phyloP scores from a whole-genome alignment of 305 asterid species.

The Andrographis paniculata region DNA sequence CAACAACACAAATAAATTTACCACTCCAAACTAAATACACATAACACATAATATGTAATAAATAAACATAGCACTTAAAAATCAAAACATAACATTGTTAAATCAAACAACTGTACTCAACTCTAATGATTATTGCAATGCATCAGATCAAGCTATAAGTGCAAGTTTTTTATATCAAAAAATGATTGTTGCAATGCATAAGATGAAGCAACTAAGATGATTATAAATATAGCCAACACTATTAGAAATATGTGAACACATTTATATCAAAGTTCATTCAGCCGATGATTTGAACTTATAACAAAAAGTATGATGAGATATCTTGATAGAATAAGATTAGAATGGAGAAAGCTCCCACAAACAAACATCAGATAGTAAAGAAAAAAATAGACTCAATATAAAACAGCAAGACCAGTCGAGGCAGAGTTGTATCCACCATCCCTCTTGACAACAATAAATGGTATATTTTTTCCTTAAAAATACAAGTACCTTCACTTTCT shows the following conservation, averaged over 20 bases:
- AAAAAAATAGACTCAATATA: slow-evolving; percentile 62
- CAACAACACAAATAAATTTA: no score
- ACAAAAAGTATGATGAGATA: background rate
- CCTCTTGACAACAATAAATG: slow-evolving; percentile 84
- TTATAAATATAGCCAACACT: background rate
- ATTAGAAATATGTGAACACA: background rate
- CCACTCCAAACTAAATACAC: no score
- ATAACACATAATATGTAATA: no score
- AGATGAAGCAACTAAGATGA: no score
- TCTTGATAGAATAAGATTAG: slow-evolving; percentile 1
- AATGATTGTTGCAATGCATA: no score
- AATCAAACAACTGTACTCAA: no score
- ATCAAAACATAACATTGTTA: no score
- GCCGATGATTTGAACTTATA: background rate
- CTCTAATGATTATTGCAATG: no score
- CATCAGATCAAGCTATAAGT: no score
- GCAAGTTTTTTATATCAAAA: no score
- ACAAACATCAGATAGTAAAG: background rate
- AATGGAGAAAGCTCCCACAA: slow-evolving; percentile 9
- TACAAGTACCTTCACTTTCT: slow-evolving; percentile 93
- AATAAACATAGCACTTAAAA: no score
- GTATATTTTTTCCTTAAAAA: slow-evolving; percentile 66
- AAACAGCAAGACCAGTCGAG: slow-evolving; percentile 86
- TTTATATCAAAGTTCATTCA: background rate
- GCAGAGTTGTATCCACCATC: slow-evolving; percentile 97